Percentiles rank a stretch among this genome's conserved stretches.
phyloP scores from a whole-genome alignment of 106 monocot species.

The Agapanthus africanus region DNA sequence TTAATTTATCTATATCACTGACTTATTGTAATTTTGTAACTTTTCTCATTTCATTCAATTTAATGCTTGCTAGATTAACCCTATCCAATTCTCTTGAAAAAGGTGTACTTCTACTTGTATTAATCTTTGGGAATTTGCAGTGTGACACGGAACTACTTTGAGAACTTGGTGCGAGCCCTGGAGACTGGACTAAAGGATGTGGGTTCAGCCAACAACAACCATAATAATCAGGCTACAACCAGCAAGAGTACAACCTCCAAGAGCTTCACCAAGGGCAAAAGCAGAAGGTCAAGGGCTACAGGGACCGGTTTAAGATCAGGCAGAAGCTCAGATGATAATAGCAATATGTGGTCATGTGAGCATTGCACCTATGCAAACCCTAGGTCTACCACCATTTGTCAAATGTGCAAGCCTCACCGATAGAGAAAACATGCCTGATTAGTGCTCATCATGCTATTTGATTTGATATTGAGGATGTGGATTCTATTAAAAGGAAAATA shows the following conservation, averaged over 20 bases:
- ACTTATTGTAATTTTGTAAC: too few relatives aligned
- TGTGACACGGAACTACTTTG: slow-evolving; percentile 96
- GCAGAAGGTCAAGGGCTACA: slow-evolving; percentile 26
- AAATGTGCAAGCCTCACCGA: slow-evolving; percentile 7
- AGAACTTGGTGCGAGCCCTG: slow-evolving; percentile 82
- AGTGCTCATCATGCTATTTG: too few relatives aligned
- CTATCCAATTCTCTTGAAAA: too few relatives aligned
- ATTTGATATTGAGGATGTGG: too few relatives aligned
- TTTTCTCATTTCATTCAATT: too few relatives aligned
- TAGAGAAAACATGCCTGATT: too few relatives aligned
- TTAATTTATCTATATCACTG: too few relatives aligned
- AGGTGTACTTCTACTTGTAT: too few relatives aligned
- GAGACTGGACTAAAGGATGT: slow-evolving; percentile 89
- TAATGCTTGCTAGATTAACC: too few relatives aligned
- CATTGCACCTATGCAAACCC: slow-evolving; percentile 12
- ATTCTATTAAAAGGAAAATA: too few relatives aligned
- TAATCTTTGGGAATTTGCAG: too few relatives aligned
- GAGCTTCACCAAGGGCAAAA: slow-evolving; percentile 23
- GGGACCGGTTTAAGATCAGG: slow-evolving; percentile 21
- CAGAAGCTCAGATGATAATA: neutral
- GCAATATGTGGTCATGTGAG: slow-evolving; percentile 10
- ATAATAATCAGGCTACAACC: slow-evolving; percentile 35
- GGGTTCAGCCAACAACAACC: slow-evolving; percentile 22
- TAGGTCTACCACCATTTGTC: neutral
- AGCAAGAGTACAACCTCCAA: slow-evolving; percentile 53